Base-by-base conservation (phyloP, 176 grass and related monocot genomes). In the Oryza rufipogon region DNA sequence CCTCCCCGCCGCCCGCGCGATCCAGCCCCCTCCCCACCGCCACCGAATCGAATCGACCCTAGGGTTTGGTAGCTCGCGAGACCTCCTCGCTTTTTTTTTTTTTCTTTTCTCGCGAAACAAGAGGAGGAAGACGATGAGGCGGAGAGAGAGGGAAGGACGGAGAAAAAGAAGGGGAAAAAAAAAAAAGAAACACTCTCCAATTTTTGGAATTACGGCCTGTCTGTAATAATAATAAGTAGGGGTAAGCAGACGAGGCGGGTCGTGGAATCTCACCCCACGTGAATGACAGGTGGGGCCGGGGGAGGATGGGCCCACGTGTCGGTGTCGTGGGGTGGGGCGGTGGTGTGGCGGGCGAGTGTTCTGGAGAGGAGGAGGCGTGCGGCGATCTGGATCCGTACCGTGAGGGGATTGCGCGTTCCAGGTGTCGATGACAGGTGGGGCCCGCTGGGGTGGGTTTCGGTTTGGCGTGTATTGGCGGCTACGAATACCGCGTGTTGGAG, bases 71-170 rank as follows among this genome's bases (percentile, higher is more conserved):
- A 58, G 54, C 54, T 58, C 54, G 54, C 54, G 54, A 9, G 54
- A 44, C 17, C 54, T 58, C 19, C 7, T 56, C 16, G 14, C 54
- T 41, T 75, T 89, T 75, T 69, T 42, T 83, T 82, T 13, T 60
- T 9, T 19, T 4, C 0, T 63, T 23, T 14, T 16, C 2, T 58
- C 54, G 17, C 6, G 1, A 32, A 32, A n/a, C 17, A 1, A 58
- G 6, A 1, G 28, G 39, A 41, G 23, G 34, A 81, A 17, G 66
- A 33, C 32, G 64, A 56, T 22, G 64, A 60, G 66, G 30, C 47
- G 16, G 15, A 20, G 34, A 38, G 36, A 38, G 36, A 78, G 6
- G 70, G 23, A 66, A 66, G 17, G 20, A 9, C 26, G 25, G 15
- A 32, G 2, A n/a, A 4, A 1, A 13, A 32, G 28, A 71, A 9